phyloP scores from a whole-genome alignment of 2,329 filamentous ascomycete genomes.

The Claviceps pusilla region DNA sequence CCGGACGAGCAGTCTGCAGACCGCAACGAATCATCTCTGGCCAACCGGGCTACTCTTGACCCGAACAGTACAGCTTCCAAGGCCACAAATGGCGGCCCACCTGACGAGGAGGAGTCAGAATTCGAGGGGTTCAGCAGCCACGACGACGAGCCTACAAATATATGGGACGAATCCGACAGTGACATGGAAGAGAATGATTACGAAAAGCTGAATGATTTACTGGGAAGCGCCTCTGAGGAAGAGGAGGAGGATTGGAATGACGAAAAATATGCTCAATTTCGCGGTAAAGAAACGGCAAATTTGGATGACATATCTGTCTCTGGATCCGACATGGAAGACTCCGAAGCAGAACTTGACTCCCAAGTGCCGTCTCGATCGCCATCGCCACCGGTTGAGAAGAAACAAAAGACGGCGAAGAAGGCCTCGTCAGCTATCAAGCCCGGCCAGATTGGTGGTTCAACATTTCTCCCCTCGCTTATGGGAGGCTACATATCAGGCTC shows the following conservation, averaged over 20 bases:
- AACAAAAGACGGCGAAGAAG: slow-evolving; percentile 8
- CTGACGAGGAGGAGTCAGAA: slow-evolving; percentile 19
- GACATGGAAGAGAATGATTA: slow-evolving; percentile 16
- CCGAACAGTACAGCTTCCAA: slow-evolving; percentile 9
- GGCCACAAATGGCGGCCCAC: slow-evolving; percentile 2
- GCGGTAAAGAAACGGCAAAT: slow-evolving; percentile 21
- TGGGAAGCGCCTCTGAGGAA: slow-evolving; percentile 27
- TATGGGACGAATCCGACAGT: slow-evolving; percentile 4
- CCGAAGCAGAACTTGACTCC: slow-evolving; percentile 14
- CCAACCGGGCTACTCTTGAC: background rate
- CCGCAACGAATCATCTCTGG: slow-evolving; percentile 3
- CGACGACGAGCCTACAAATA: slow-evolving; percentile 11
- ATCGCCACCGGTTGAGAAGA: slow-evolving; percentile 14
- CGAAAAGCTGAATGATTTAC: slow-evolving; percentile 29
- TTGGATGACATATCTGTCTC: slow-evolving; percentile 26
- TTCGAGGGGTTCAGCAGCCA: slow-evolving; percentile 27
- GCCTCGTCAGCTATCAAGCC: slow-evolving; percentile 9
- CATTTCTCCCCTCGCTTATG: slow-evolving; percentile 63
- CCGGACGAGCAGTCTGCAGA: slow-evolving; percentile 16
- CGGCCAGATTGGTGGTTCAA: slow-evolving; percentile 26
- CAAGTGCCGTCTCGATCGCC: slow-evolving; percentile 13
- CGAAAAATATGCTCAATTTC: slow-evolving; percentile 16
- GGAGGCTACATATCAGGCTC: slow-evolving; percentile 67
- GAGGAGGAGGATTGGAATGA: slow-evolving; percentile 26
- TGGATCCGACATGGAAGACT: slow-evolving; percentile 16